Evolutionary conservation across 768 basidiomycete species (phyloP), one percentile per base, ranked within the genome.

Genomic region (Leccinum longicurvipes): DNA sequence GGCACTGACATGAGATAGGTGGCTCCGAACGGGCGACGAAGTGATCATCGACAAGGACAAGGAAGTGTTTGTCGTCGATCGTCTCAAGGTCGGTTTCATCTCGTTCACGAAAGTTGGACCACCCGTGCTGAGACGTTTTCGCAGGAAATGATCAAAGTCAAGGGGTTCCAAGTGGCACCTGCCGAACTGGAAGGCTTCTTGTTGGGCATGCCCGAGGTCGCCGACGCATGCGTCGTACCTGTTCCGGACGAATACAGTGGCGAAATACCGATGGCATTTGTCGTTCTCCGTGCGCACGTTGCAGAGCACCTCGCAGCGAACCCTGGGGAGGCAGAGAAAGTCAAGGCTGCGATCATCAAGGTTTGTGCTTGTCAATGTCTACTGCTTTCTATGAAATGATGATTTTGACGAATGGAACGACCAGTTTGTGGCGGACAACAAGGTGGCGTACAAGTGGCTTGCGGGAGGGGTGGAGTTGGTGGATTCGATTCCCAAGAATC

Each of bases 141-240:
- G 28, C 50, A 84, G 83, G 85, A 87, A 70, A 76, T 87, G 27
- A 72, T 88, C 64, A 88, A 89, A 73, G 83, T 85, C 42, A 78
- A 72, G 63, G 87, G 88, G 3, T 86, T 85, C 65, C 87, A 89
- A 64, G 87, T 89, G 1, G 85, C 87, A 1, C 87, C 87, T 2
- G 86, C 87, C 4, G 86, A 87, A 59, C 73, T 88, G 9, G 87
- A 88, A 62, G 87, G 81, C 19, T 84, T 84, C 56, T 63, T 86
- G n/a, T 66, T 86, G 24, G 77, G 74, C 44, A 83, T 87, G 59
- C 69, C 77, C 1, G 85, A 85, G 60, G 80, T 88, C 23, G 74
- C 75, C 4, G 81, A 85, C 42, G 75, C 76, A 2, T 87, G 87
- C 59, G 86, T 89, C 2, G 81, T 89, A 17, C 81, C 84, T 1